phyloP scores from a whole-genome alignment of 805 yeast genomes.

The Schwanniomyces polymorphus region DNA sequence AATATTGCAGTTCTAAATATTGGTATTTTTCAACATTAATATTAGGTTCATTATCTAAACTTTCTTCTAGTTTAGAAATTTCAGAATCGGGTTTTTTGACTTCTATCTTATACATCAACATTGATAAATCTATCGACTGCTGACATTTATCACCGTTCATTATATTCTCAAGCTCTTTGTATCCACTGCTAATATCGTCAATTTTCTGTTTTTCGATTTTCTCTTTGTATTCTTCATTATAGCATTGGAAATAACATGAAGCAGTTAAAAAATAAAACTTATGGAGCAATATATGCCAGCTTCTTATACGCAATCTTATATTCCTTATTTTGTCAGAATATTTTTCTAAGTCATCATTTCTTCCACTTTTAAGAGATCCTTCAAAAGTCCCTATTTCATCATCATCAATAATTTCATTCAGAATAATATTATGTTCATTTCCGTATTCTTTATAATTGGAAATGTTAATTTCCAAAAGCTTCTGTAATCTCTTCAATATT shows the following conservation, averaged over 20 bases:
- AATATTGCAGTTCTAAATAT: slow-evolving; percentile 27
- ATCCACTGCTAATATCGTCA: neutral
- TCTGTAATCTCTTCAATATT: slow-evolving; percentile 21
- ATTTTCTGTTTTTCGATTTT: slow-evolving; percentile 18
- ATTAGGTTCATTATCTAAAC: neutral
- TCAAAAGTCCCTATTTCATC: slow-evolving; percentile 6
- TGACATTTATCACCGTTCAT: slow-evolving; percentile 4
- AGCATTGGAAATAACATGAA: slow-evolving; percentile 61
- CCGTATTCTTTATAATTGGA: slow-evolving; percentile 23
- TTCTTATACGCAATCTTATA: slow-evolving; percentile 35
- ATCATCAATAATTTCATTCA: slow-evolving; percentile 19
- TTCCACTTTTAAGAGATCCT: slow-evolving; percentile 3
- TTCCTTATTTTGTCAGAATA: slow-evolving; percentile 24
- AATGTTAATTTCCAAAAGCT: slow-evolving; percentile 14
- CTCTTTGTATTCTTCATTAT: slow-evolving; percentile 32
- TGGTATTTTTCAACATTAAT: slow-evolving; percentile 10
- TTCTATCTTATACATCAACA: slow-evolving; percentile 17
- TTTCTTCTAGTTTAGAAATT: neutral
- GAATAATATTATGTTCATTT: slow-evolving; percentile 13
- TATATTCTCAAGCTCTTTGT: slow-evolving; percentile 4
- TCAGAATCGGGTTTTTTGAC: slow-evolving; percentile 1
- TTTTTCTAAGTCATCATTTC: slow-evolving; percentile 7
- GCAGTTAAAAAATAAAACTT: slow-evolving; percentile 78
- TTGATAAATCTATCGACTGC: slow-evolving; percentile 20
- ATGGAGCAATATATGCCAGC: slow-evolving; percentile 65